These are phyloP conservation scores for Spizellomyces punctatus DNA, from an alignment of 192 early-diverging fungal species.

Conservation along the genomic window DNA sequence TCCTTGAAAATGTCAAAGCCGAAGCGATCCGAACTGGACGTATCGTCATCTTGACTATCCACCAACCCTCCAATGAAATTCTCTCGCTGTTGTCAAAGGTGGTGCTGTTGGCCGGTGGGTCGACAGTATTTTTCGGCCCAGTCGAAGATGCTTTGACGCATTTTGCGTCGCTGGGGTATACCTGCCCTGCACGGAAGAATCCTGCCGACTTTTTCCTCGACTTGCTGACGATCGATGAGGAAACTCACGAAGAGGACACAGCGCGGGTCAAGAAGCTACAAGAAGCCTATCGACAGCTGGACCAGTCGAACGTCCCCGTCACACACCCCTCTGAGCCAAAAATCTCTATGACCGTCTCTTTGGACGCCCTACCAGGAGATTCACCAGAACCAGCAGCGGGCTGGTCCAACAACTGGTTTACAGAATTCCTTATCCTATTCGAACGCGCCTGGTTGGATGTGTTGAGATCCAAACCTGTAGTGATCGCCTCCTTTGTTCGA, in stretches of 20 bases:
- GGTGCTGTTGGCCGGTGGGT: conserved; percentile 55
- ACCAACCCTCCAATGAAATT: conserved; percentile 79
- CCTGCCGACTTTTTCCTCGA: conserved; percentile 53
- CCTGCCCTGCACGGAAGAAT: conserved; percentile 44
- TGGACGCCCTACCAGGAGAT: background rate
- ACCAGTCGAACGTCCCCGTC: background rate
- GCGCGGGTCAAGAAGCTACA: conserved; percentile 18
- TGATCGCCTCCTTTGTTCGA: conserved; percentile 18
- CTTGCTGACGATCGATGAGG: conserved; percentile 27
- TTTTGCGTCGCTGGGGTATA: conserved; percentile 41
- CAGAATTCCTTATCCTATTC: conserved; percentile 19
- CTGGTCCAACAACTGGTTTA: conserved; percentile 10
- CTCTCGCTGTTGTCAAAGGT: conserved; percentile 82
- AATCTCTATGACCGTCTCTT: background rate
- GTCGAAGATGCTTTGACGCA: conserved; percentile 34
- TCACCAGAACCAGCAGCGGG: background rate
- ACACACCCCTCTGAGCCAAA: background rate
- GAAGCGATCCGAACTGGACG: conserved; percentile 59
- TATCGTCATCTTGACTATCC: conserved; percentile 82
- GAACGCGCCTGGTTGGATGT: conserved; percentile 7
- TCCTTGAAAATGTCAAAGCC: conserved; percentile 65
- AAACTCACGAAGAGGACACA: conserved; percentile 2
- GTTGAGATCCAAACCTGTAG: background rate
- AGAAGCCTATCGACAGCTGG: conserved; percentile 10
- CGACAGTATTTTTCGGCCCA: conserved; percentile 2